Evolutionary conservation across 108 stramenopile genomes (phyloP), one percentile per base, ranked within the genome.

Genomic region (Tribonema minus): DNA sequence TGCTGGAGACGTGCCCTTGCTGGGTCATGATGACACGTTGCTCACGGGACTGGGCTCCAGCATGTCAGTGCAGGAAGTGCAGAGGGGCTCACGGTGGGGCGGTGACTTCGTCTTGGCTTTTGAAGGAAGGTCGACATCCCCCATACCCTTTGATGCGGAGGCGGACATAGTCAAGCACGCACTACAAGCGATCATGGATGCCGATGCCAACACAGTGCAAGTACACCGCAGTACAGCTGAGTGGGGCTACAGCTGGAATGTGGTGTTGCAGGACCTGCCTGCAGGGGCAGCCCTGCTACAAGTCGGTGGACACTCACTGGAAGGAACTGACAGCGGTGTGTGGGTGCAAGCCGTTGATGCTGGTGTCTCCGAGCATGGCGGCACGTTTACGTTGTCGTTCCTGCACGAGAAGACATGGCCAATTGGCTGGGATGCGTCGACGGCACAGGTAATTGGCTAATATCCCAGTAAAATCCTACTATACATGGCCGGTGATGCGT

Each of bases 31-130:
- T 25, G 38, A 64, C 25, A 28, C 34, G n/a, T 28, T 33, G 3
- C 74, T 75, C 9, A 75, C 64, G 33, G 74, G 74, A 6, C 64
- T 64, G 0, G 26, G 74, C 26, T 64, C 41, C 0, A 37, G 2
- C 9, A 33, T 64, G 26, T 54, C 63, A 26, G 35, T 66, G 1
- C 64, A 46, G 0, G 62, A 64, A 4, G 74, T 66, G 38, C 26
- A 58, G 34, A 64, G 31, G 26, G 74, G 74, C 2, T 64, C 64
- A 26, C 63, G 74, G 35, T 75, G 74, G 74, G 74, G 74, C 35
- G 74, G 74, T 3, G 74, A 75, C 20, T 75, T 75, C 27, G 65
- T 46, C 12, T 40, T 75, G 1, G 64, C 64, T 0, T 4, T 75
- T 34, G 74, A 41, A 15, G 64, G 54, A 1, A 32, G 33, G 35